Percentiles rank a stretch among this genome's conserved stretches.
These are phyloP conservation scores for Candida peoriensis DNA, from an alignment of 805 yeast species.

Conservation along the genomic window DNA sequence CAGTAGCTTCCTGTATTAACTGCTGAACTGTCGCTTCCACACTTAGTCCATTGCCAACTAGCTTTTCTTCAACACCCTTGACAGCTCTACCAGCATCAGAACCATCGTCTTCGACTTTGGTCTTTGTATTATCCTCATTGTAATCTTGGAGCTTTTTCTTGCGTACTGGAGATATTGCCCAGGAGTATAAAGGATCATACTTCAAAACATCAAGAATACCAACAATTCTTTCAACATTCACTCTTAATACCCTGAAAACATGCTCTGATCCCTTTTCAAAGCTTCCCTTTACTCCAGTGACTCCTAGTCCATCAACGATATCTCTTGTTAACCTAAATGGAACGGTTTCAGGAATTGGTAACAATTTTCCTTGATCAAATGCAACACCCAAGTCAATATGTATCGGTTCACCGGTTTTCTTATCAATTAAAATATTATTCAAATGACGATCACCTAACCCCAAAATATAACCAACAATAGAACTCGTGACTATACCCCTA, in stretches of 20 bases:
- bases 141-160: slow-evolving; percentile 44
- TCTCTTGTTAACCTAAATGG: slow-evolving; percentile 92
- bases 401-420: slow-evolving; percentile 80
- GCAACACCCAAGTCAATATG: slow-evolving; percentile 97
- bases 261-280: slow-evolving; percentile 71
- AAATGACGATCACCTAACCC: slow-evolving; percentile 97
- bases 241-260: slow-evolving; percentile 61
- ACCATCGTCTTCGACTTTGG: slow-evolving; percentile 15
- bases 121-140: slow-evolving; percentile 6
- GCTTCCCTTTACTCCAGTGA: slow-evolving; percentile 76
- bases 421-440: slow-evolving; percentile 82
- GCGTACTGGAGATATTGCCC: slow-evolving; percentile 80
- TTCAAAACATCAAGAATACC: slow-evolving; percentile 80
- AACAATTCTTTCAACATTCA: slow-evolving; percentile 62
- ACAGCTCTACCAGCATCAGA: slow-evolving; percentile 78
- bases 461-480: slow-evolving; percentile 80
- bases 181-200: slow-evolving; percentile 90
- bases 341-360: slow-evolving; percentile 87
- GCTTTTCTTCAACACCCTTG: slow-evolving; percentile 62
- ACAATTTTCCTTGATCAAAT: slow-evolving; percentile 83
- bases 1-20: slow-evolving; percentile 71
- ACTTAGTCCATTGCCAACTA: slow-evolving; percentile 62
- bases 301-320: slow-evolving; percentile 88
- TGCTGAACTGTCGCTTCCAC: slow-evolving; percentile 83
- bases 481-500: slow-evolving; percentile 75